These are phyloP conservation scores for Chionographis japonica DNA, from an alignment of 106 monocot genomes.

Conservation along the genomic window DNA sequence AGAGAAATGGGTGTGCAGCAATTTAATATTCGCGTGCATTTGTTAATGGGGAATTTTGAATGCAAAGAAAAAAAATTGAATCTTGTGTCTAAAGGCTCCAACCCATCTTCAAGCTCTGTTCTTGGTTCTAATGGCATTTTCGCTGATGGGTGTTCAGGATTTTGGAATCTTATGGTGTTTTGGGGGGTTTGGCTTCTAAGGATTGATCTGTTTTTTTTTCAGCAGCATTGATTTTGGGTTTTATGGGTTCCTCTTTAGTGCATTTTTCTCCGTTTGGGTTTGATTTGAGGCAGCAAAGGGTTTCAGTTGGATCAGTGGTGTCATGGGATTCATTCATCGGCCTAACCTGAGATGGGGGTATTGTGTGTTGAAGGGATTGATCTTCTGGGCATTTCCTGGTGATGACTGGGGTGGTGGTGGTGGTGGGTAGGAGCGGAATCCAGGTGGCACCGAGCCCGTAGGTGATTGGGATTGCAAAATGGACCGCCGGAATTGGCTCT, in stretches of 20 bases:
- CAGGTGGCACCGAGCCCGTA: not conserved
- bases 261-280: no score
- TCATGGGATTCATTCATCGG: no score
- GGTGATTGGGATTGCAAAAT: conserved; percentile 17
- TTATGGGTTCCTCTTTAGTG: not conserved
- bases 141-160: conserved; percentile 4
- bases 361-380: not conserved
- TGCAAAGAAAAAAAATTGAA: not conserved
- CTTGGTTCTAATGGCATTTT: not conserved
- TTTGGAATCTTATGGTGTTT: not conserved
- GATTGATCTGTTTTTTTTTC: not conserved
- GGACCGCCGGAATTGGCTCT: conserved; percentile 64
- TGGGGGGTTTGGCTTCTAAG: not conserved
- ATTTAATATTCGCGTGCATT: not conserved
- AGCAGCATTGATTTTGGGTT: not conserved
- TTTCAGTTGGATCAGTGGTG: no score
- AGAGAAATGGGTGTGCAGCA: not conserved
- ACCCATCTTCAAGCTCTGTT: conserved; percentile 1
- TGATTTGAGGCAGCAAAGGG: no score
- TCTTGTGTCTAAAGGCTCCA: not conserved
- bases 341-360: no score
- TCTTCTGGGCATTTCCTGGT: not conserved
- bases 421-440: not conserved
- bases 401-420: not conserved
- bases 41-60: not conserved